Percentiles rank a stretch among this genome's conserved stretches.
Conservation (phyloP, 2,329 filamentous ascomycete genomes). For the Pyricularia sp. region DNA sequence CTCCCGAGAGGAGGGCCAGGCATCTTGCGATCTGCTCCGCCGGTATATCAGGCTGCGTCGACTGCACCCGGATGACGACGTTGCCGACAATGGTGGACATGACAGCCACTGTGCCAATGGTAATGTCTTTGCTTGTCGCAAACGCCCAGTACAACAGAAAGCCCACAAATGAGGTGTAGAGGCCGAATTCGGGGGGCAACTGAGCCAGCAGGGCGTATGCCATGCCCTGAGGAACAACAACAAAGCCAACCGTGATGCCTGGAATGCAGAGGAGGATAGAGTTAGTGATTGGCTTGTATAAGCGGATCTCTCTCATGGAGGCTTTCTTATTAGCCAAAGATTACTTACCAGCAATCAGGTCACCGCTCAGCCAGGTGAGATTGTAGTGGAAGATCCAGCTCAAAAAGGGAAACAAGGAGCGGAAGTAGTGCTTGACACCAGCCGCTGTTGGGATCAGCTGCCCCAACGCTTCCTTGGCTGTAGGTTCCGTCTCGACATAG, state of each 20-base stretch:
- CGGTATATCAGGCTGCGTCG: constrained; percentile 20
- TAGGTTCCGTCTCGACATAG: constrained; percentile 68
- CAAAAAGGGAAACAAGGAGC: constrained; percentile 75
- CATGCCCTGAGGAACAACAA: constrained; percentile 74
- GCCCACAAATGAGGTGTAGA: constrained; percentile 78
- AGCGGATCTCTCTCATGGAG: neutral
- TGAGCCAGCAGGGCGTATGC: constrained; percentile 67
- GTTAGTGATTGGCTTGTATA: neutral
- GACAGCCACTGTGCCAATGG: constrained; percentile 57
- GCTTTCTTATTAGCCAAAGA: neutral
- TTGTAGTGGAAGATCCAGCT: constrained; percentile 91
- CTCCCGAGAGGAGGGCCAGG: constrained; percentile 34
- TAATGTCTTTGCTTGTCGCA: constrained; percentile 78
- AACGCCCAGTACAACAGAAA: constrained; percentile 77
- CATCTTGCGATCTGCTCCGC: constrained; percentile 32
- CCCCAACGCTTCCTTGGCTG: constrained; percentile 60
- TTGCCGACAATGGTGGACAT: constrained; percentile 41
- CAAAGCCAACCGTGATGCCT: constrained; percentile 19
- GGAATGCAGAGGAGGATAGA: neutral
- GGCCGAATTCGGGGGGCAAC: constrained; percentile 58
- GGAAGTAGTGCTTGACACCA: constrained; percentile 51
- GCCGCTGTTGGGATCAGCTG: constrained; percentile 50
- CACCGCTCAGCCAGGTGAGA: constrained; percentile 76
- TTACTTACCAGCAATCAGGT: constrained; percentile 71
- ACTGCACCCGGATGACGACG: constrained; percentile 28